Conservation (phyloP, 2,329 filamentous ascomycete species). For the Colletotrichum noveboracense region DNA sequence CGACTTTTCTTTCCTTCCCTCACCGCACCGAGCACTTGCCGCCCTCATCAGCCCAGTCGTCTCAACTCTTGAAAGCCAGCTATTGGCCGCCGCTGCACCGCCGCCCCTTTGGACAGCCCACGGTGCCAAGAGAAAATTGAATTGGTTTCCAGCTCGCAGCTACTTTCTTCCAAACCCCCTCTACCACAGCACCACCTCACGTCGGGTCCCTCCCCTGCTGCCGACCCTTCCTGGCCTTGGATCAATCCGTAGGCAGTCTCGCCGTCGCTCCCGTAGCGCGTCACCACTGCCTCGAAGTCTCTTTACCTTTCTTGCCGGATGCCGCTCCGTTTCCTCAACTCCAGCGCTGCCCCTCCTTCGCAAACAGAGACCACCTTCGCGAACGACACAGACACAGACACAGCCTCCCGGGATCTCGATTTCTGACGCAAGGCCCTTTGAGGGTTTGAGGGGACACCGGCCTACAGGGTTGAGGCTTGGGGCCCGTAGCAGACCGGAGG, state of each 20-base stretch:
- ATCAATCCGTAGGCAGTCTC: background rate
- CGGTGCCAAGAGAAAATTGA: background rate
- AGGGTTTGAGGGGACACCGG: background rate
- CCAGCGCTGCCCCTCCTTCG: background rate
- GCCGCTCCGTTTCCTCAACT: background rate
- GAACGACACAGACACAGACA: background rate
- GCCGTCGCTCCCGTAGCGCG: conserved; percentile 6
- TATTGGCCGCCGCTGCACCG: background rate
- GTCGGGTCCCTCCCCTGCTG: background rate
- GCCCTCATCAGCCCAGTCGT: background rate
- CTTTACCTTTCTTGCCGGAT: background rate
- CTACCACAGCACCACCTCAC: background rate
- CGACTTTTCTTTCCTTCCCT: background rate
- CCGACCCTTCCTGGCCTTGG: background rate
- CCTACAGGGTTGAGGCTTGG: background rate
- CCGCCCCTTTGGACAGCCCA: background rate
- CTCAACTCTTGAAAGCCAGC: background rate
- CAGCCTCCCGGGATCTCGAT: conserved; percentile 5
- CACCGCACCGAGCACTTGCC: background rate
- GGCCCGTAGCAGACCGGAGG: conserved; percentile 14
- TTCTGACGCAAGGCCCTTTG: conserved; percentile 1
- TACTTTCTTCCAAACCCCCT: background rate
- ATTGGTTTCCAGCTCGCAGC: conserved; percentile 12
- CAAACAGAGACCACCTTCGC: background rate
- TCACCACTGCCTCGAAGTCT: background rate